phyloP scores from a whole-genome alignment of 108 stramenopile species.

The Schizochytrium sp. region DNA sequence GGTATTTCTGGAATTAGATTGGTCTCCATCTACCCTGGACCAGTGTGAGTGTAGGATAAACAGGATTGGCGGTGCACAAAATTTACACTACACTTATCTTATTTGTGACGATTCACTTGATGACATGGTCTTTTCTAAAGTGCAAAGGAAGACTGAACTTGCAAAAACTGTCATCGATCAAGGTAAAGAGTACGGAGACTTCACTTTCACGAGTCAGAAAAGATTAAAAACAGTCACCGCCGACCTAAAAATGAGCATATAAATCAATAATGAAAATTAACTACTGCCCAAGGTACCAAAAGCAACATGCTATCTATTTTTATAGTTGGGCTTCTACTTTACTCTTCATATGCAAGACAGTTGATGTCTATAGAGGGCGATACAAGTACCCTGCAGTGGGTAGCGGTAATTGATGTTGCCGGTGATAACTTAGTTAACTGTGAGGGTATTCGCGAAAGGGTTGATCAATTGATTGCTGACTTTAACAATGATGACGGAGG shows the following conservation, averaged over 20 bases:
- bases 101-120: background rate
- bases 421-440: too few relatives aligned
- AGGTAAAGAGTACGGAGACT: background rate
- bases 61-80: background rate
- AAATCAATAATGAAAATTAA: background rate
- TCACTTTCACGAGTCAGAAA: background rate
- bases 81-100: background rate
- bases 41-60: background rate
- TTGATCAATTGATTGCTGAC: too few relatives aligned
- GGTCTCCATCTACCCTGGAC: background rate
- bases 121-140: background rate
- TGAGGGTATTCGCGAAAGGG: too few relatives aligned
- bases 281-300: too few relatives aligned
- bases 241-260: background rate
- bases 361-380: too few relatives aligned
- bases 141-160: background rate
- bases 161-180: background rate
- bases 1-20: conserved; percentile 9
- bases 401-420: too few relatives aligned
- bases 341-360: too few relatives aligned
- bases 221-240: background rate
- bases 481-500: background rate
- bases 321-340: too few relatives aligned
- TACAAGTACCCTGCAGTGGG: too few relatives aligned
- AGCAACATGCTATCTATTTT: too few relatives aligned